These are phyloP conservation scores for slime mould (Dictyostelium discoideum) DNA, from an alignment of 78 protist species.

Conservation along the genomic window DNA sequence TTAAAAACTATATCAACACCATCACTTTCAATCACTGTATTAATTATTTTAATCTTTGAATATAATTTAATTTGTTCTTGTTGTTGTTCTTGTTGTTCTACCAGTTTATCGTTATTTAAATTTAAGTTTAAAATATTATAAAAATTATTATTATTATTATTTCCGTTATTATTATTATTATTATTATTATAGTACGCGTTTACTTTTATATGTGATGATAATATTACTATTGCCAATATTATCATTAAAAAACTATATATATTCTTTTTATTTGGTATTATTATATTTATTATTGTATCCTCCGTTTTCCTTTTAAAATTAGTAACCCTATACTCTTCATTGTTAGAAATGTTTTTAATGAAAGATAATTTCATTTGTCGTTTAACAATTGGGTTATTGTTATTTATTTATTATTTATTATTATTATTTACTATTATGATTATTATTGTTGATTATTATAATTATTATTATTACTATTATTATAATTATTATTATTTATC, in stretches of 20 bases:
- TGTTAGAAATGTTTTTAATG: neutral
- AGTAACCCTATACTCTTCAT: neutral
- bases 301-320: neutral
- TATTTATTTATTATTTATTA: too few species aligned
- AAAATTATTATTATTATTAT: neutral
- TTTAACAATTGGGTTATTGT: neutral
- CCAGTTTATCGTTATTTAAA: neutral
- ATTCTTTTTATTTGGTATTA: neutral
- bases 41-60: slow-evolving; percentile 29
- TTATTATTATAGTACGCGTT: neutral
- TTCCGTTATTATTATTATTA: neutral
- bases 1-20: slow-evolving; percentile 39
- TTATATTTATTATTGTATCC: neutral
- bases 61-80: neutral
- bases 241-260: neutral
- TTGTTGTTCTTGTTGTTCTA: neutral
- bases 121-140: too few species aligned
- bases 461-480: too few species aligned
- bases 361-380: neutral
- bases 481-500: too few species aligned
- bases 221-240: neutral
- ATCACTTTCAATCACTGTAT: slow-evolving; percentile 32
- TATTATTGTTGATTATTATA: too few species aligned
- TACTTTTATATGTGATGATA: slow-evolving; percentile 4
- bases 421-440: too few species aligned